Conservation (phyloP, 768 basidiomycete genomes). For the Tylopilus plumbeoviolaceoides region DNA sequence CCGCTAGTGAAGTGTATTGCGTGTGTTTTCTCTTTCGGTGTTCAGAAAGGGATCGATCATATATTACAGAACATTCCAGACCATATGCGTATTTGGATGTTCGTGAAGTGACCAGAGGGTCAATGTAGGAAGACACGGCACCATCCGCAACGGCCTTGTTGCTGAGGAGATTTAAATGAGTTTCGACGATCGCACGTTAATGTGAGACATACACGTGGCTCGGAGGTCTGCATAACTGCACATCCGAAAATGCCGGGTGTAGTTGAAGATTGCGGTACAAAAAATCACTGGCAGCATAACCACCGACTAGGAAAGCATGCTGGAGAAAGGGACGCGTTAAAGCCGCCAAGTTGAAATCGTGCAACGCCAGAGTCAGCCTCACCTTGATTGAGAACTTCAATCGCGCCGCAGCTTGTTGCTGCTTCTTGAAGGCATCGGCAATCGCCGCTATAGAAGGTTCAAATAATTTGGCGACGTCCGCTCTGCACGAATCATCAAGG, state of each 20-base stretch:
- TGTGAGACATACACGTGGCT: conserved; percentile 38
- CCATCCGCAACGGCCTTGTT: conserved; percentile 39
- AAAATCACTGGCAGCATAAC: conserved; percentile 46
- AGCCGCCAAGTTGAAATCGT: too few species aligned
- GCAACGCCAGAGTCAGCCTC: too few species aligned
- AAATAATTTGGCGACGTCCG: conserved; percentile 38
- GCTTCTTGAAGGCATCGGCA: conserved; percentile 29
- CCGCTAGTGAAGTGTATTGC: conserved; percentile 20
- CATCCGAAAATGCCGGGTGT: conserved; percentile 5
- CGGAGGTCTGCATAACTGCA: conserved; percentile 43
- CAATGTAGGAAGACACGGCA: conserved; percentile 25
- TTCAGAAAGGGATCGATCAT: conserved; percentile 23
- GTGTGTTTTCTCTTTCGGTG: conserved; percentile 32
- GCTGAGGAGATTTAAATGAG: conserved; percentile 21
- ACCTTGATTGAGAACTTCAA: conserved; percentile 27
- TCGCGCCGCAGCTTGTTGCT: conserved; percentile 14
- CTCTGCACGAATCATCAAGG: conserved; percentile 18
- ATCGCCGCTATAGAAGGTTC: conserved; percentile 38
- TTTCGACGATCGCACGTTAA: neutral
- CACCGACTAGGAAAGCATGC: conserved; percentile 47
- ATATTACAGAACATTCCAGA: conserved; percentile 29
- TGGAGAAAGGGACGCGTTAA: neutral
- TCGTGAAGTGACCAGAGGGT: conserved; percentile 42
- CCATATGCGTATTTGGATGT: conserved; percentile 42
- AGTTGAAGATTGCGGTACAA: conserved; percentile 38